Base-by-base conservation (phyloP, 768 basidiomycete genomes). In the Boletus tomentosulus region DNA sequence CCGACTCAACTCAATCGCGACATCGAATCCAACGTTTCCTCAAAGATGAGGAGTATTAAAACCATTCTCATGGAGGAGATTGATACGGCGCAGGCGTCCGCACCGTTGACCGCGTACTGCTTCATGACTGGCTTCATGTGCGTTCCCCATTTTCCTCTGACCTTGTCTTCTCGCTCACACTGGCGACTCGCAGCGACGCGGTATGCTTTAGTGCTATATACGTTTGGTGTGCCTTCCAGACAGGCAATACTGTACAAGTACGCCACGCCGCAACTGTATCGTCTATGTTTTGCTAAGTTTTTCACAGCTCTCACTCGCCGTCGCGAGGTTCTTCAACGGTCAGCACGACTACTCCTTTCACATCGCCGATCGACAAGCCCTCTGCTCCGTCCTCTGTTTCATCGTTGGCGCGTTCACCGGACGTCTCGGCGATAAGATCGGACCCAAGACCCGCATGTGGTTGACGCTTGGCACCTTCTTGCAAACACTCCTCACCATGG, bases 161-260 rank as follows among this genome's bases (percentile, higher is more conserved):
- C 19, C 33, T 34, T 12, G 41, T 41, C 30, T 5, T 44, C 12
- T 42, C 10, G 3, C 51, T 47, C 1, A 15, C 43, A 5, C 3
- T 56, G 55, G 13, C 13, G 12, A 4, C 4, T 15, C 2, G 25
- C 57, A 90, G 87, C 13, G 85, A 88, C 62, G 80, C 81, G 2
- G 74, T 91, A 27, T 83, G 82, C 3, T 92, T 92, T 73, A 82
- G 86, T 42, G 86, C 90, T 2, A 74, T 89, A 45, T 92, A 84
- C 67, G 82, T 92, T 12, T 92, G 90, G 88, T 88, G 85, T 67
- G 89, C 85, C 13, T 92, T 91, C 69, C 89, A 92, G 69, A 91
- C 89, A 0, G 89, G 87, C 48, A 89, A 89, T 65, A 82, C 82
- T 58, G 76, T 82, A 10, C 85, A 87, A 74, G 84, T 85, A 61